phyloP scores from a whole-genome alignment of 805 yeast genomes.

The Cyberlindnera euphorbiiphila region DNA sequence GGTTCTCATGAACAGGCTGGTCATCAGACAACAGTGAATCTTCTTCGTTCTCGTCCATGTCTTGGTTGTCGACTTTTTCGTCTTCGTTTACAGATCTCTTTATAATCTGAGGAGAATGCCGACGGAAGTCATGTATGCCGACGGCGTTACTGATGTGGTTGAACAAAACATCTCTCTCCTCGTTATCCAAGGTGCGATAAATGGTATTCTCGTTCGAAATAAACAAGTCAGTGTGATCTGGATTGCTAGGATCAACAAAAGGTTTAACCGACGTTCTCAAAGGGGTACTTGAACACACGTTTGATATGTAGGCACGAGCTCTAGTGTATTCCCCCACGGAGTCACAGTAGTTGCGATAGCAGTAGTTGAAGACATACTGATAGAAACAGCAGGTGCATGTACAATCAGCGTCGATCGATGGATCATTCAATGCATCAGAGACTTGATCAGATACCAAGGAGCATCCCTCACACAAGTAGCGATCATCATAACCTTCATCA shows the following conservation, averaged over 20 bases:
- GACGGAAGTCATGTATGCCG: slow-evolving; percentile 3
- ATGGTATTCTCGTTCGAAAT: slow-evolving; percentile 16
- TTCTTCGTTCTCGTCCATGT: too few species aligned
- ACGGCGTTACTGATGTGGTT: slow-evolving; percentile 12
- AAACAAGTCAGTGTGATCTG: slow-evolving; percentile 12
- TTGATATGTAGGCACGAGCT: slow-evolving; percentile 8
- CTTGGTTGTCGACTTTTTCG: too few species aligned
- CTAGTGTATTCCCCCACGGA: slow-evolving; percentile 17
- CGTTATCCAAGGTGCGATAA: slow-evolving; percentile 20
- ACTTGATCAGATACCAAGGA: slow-evolving; percentile 14
- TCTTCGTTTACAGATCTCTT: too few species aligned
- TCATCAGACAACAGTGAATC: too few species aligned
- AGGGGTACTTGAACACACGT: slow-evolving; percentile 18
- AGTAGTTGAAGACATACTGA: slow-evolving; percentile 24
- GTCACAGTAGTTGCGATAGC: slow-evolving; percentile 23
- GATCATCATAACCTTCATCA: slow-evolving; percentile 21
- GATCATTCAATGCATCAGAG: slow-evolving; percentile 1
- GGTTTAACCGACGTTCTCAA: slow-evolving; percentile 17
- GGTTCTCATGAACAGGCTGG: too few species aligned
- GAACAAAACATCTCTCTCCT: slow-evolving; percentile 18
- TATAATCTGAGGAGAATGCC: background rate
- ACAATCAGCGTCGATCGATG: slow-evolving; percentile 20
- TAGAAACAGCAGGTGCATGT: slow-evolving; percentile 26
- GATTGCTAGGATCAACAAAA: slow-evolving; percentile 4
- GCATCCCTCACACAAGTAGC: slow-evolving; percentile 27